These are phyloP conservation scores for Silene uniflora DNA, from an alignment of 148 eudicot species.

Conservation along the genomic window DNA sequence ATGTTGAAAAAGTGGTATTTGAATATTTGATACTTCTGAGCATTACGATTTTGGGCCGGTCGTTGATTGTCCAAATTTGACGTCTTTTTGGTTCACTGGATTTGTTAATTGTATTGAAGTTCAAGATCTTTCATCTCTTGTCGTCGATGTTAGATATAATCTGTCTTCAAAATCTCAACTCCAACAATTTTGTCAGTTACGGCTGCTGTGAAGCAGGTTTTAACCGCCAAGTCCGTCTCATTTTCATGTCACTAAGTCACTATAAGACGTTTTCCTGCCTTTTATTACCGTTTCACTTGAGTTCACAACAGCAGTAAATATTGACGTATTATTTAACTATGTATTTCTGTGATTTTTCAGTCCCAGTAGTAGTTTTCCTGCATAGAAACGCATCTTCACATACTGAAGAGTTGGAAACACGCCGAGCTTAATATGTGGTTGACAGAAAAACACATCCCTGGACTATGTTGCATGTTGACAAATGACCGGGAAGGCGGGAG, in stretches of 20 bases:
- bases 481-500: too few species aligned
- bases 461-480: neutral
- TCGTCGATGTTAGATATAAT: neutral
- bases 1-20: conserved; percentile 18
- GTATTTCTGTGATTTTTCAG: neutral
- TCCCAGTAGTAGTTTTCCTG: conserved; percentile 21
- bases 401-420: conserved; percentile 5
- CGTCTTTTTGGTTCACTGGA: conserved; percentile 9
- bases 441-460: conserved; percentile 20
- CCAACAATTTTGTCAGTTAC: conserved; percentile 12
- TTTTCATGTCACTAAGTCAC: conserved; percentile 19
- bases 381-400: conserved; percentile 4
- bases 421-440: conserved; percentile 18
- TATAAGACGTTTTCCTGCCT: conserved; percentile 4
- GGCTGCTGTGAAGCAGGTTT: conserved; percentile 15
- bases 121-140: neutral
- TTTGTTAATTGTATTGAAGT: neutral
- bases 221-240: conserved; percentile 13
- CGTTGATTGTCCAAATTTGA: conserved; percentile 17
- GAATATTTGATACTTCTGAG: too few species aligned
- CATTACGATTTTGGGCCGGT: too few species aligned
- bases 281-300: neutral
- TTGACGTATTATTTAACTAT: too few species aligned
- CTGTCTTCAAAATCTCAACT: neutral
- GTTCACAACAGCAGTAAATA: neutral